Percentiles rank a stretch among this genome's conserved stretches.
These are phyloP conservation scores for Asterophora parasitica DNA, from an alignment of 768 basidiomycete genomes.

Conservation along the genomic window DNA sequence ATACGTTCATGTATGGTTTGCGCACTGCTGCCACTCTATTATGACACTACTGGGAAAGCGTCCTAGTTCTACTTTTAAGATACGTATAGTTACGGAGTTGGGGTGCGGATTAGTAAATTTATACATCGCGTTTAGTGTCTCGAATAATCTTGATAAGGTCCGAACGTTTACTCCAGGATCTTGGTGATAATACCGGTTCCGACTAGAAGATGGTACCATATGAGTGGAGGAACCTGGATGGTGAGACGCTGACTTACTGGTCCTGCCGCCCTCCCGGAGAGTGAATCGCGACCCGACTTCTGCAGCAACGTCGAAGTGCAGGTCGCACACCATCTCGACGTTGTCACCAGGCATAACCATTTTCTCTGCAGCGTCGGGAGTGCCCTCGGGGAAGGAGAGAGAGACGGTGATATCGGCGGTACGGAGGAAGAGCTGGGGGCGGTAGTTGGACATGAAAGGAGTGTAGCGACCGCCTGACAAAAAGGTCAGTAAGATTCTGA, in stretches of 20 bases:
- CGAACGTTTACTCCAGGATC: constrained; percentile 43
- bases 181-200: constrained; percentile 95
- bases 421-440: constrained; percentile 92
- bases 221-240: background rate
- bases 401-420: constrained; percentile 90
- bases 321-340: constrained; percentile 83
- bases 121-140: background rate
- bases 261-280: constrained; percentile 91
- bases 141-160: background rate
- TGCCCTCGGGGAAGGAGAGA: constrained; percentile 84
- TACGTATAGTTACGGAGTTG: constrained; percentile 11
- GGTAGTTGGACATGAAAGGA: constrained; percentile 91
- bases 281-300: constrained; percentile 90
- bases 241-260: constrained; percentile 48
- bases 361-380: constrained; percentile 75
- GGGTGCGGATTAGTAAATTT: constrained; percentile 6
- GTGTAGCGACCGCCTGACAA: constrained; percentile 69
- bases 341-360: constrained; percentile 99
- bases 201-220: constrained; percentile 39
- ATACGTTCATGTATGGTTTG: no score
- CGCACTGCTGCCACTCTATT: background rate
- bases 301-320: constrained; percentile 82
- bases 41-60: constrained; percentile 3
- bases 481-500: constrained; percentile 2
- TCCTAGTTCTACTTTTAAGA: constrained; percentile 15